Percentiles rank a stretch among this genome's conserved stretches.
These are phyloP conservation scores for Themeda triandra DNA, from an alignment of 176 grass and related monocot species.

Conservation along the genomic window DNA sequence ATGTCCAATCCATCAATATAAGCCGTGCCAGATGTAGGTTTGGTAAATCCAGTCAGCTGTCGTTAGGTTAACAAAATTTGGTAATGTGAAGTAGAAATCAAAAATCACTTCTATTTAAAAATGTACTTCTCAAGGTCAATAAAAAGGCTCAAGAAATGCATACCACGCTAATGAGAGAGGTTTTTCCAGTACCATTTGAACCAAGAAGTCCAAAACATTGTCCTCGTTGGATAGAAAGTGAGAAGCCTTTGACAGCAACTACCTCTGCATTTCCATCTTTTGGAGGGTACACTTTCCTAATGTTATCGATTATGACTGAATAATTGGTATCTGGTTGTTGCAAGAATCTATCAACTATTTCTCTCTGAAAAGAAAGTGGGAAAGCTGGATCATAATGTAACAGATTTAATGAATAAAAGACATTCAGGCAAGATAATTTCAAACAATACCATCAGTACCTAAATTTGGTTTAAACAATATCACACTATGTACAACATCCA, in stretches of 20 bases:
- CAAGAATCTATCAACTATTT: slow-evolving; percentile 54
- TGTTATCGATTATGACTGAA: slow-evolving; percentile 61
- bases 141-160: not conserved
- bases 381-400: not conserved
- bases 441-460: not conserved
- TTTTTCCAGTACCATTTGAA: slow-evolving; percentile 83
- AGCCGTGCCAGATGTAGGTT: slow-evolving; percentile 69
- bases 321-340: slow-evolving; percentile 29
- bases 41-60: slow-evolving; percentile 81
- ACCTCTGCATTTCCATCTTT: slow-evolving; percentile 61
- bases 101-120: not conserved
- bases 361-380: slow-evolving; percentile 40
- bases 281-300: slow-evolving; percentile 69
- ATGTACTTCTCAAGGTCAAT: not conserved
- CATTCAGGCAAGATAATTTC: not conserved
- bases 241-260: slow-evolving; percentile 58
- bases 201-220: slow-evolving; percentile 92
- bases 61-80: slow-evolving; percentile 11
- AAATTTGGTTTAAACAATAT: not conserved
- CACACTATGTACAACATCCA: not conserved
- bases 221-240: slow-evolving; percentile 56
- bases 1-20: slow-evolving; percentile 87
- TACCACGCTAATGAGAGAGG: slow-evolving; percentile 87
- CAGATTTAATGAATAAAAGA: not conserved
- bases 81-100: not conserved